Evolutionary conservation across 495 filamentous ascomycete species (phyloP), one percentile per base, ranked within the genome.

Genomic region (Penicillium longicatenatum): DNA sequence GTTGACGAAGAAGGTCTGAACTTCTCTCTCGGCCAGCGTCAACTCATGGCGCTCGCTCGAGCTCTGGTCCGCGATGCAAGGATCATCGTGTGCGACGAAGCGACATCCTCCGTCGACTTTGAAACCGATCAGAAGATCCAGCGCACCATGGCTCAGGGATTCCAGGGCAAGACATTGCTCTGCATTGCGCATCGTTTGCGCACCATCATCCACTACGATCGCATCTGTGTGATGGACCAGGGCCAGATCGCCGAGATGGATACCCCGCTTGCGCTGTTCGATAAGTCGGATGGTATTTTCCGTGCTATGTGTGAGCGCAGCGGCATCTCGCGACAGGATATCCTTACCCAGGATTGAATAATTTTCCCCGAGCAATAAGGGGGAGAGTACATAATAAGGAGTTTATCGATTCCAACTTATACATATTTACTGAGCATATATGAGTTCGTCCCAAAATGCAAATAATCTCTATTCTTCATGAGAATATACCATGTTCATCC

Each of bases 121-220:
- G 93, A 96, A 70, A 98, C 94, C 11, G 93, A 98, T 61, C 85
- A 90, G 73, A 93, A 92, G 81, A 97, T 98, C 70, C 94, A 98
- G 76, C 76, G 77, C 43, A 96, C 93, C 6, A 97, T 98, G 72
- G 87, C 89, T 2, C 81, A 83, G 16, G 94, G 88, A 0, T 98
- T 98, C 75, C 79, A 83, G 55, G 94, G 92, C 39, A 91, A 88
- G 79, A 98, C 93, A 41, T 67, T 98, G 56, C 76, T 98, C 48
- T 96, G 92, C 72, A 97, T 98, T 70, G 93, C 93, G n/a, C 93
- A 98, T 73, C 82, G 93, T 11, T 73, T 97, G 63, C 85, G 89
- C 57, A 97, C 94, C 0, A 95, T 97, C 57, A 88, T 96, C 58
- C 83, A 86, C n/a, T 97, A 97, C 66, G 94, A 98, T 68, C 84